Evolutionary conservation across 2,329 filamentous ascomycete species (phyloP).

Genomic region (Metarhizium brunneum): DNA sequence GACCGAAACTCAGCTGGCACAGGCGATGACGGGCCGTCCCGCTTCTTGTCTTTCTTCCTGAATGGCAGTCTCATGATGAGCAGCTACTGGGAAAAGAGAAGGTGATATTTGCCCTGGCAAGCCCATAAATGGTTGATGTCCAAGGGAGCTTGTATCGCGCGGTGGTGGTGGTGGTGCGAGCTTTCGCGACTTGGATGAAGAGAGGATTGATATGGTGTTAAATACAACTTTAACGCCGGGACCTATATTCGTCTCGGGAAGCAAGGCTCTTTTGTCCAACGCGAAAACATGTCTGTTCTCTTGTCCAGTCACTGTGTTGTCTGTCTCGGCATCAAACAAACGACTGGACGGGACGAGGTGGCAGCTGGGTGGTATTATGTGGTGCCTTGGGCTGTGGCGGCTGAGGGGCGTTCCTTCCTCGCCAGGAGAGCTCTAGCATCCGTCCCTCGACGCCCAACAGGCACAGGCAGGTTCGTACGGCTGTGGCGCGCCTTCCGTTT

Average conservation of each 20-base stretch:
- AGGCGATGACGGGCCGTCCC: slow-evolving; percentile 12
- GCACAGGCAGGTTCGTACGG: background rate
- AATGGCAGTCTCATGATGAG: slow-evolving; percentile 26
- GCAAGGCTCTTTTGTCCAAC: background rate
- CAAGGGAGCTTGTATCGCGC: background rate
- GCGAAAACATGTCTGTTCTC: background rate
- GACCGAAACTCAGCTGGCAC: slow-evolving; percentile 22
- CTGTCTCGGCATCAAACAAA: background rate
- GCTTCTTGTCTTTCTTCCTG: slow-evolving; percentile 28
- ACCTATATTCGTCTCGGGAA: background rate
- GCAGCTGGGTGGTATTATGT: background rate
- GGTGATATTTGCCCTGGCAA: background rate
- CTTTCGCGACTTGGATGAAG: background rate
- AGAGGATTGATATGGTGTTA: background rate
- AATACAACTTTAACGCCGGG: background rate
- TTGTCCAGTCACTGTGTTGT: background rate
- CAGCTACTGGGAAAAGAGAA: background rate
- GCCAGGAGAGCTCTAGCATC: background rate
- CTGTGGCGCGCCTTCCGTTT: background rate
- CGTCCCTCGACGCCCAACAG: background rate
- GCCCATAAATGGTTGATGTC: background rate
- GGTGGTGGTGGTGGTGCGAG: background rate
- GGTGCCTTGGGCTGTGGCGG: background rate
- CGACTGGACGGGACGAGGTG: background rate
- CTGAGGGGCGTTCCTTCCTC: background rate